Percentiles rank a stretch among this genome's conserved stretches.
Conservation (phyloP, 75 land plant species). For the Cupressus sempervirens region DNA sequence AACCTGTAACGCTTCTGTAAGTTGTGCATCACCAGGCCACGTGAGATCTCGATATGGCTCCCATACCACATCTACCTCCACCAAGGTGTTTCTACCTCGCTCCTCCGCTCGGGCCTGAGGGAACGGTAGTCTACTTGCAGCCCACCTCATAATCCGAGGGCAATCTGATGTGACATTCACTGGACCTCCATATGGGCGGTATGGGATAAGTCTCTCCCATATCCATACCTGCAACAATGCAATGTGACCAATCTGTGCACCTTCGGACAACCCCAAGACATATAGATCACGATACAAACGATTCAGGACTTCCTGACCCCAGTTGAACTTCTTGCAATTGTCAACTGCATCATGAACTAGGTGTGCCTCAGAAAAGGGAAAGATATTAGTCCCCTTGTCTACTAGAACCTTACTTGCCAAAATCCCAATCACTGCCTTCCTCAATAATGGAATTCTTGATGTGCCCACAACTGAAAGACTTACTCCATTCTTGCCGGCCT, state of each 20-base stretch:
- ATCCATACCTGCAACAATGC: neutral
- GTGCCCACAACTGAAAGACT: neutral
- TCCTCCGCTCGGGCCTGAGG: neutral
- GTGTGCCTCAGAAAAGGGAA: neutral
- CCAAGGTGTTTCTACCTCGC: neutral
- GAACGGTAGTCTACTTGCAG: neutral
- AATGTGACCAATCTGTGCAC: neutral
- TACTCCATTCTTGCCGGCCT: neutral
- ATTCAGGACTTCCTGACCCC: neutral
- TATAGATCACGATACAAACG: neutral
- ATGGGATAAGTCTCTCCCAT: neutral
- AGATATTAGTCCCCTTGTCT: neutral
- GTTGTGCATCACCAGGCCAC: neutral
- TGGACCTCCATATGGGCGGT: neutral
- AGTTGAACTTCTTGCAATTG: neutral
- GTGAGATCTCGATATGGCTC: neutral
- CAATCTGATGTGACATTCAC: neutral
- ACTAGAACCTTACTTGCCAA: neutral
- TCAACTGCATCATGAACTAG: neutral
- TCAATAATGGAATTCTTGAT: neutral
- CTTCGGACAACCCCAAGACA: neutral
- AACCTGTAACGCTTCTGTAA: neutral
- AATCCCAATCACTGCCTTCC: neutral
- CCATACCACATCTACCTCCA: neutral
- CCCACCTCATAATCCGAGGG: conserved; percentile 1